Evolutionary conservation across 352 stramenopile genomes (phyloP).

Genomic region (Saprolegnia diclina): DNA sequence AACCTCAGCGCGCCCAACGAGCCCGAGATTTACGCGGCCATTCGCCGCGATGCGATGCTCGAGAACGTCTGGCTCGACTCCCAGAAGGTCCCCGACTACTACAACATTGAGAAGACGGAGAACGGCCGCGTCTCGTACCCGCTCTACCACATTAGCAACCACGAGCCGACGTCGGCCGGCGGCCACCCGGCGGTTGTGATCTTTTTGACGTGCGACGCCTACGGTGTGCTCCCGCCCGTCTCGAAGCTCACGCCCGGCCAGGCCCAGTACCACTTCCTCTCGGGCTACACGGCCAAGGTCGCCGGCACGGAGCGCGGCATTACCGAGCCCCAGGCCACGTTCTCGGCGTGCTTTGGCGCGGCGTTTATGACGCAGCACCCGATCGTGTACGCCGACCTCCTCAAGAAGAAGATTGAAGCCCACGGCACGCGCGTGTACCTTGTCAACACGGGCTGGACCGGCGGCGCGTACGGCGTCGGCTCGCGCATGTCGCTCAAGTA

Average conservation of each 20-base stretch:
- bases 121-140: constrained; percentile 53
- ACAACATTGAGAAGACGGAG: constrained; percentile 52
- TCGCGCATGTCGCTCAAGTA: constrained; percentile 94
- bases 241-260: constrained; percentile 87
- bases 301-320: constrained; percentile 48
- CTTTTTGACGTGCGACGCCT: constrained; percentile 95
- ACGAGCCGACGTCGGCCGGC: constrained; percentile 39
- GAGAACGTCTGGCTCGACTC: constrained; percentile 53
- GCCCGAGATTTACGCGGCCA: constrained; percentile 90
- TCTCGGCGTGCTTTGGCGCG: constrained; percentile 51
- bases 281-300: constrained; percentile 54
- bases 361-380: constrained; percentile 54
- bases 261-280: constrained; percentile 94
- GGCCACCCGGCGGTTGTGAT: constrained; percentile 86
- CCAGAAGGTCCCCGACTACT: constrained; percentile 45
- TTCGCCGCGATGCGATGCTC: constrained; percentile 43
- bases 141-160: constrained; percentile 53
- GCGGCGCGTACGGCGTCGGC: constrained; percentile 92
- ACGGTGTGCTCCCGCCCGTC: constrained; percentile 93
- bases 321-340: constrained; percentile 47
- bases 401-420: constrained; percentile 52
- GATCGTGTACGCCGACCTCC: constrained; percentile 47
- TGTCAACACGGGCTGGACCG: constrained; percentile 95
- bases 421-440: constrained; percentile 46
- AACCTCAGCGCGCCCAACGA: constrained; percentile 91